Percentiles rank a stretch among this genome's conserved stretches.
Conservation (phyloP, 1,284 basidiomycete genomes). For the Schizopora paradoxa region DNA sequence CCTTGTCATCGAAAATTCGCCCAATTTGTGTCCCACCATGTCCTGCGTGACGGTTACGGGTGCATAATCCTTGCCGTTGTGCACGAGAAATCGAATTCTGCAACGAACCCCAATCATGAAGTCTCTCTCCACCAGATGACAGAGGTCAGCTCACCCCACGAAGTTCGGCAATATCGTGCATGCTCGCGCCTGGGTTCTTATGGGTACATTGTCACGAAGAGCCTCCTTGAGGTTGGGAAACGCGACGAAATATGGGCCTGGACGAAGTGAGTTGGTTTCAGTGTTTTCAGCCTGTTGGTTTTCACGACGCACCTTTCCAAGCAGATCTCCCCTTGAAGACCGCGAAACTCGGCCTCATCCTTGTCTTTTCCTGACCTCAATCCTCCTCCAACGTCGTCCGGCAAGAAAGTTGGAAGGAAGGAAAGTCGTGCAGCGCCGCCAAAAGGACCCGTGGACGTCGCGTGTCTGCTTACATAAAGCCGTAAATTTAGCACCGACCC, state of each 20-base stretch:
- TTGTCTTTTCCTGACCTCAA: no score
- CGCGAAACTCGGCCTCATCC: slow-evolving; percentile 28
- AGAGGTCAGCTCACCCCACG: slow-evolving; percentile 62
- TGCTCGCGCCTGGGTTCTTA: slow-evolving; percentile 84
- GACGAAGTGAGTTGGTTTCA: slow-evolving; percentile 22
- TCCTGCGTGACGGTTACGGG: slow-evolving; percentile 89
- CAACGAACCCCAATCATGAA: background rate
- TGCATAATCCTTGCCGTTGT: slow-evolving; percentile 90
- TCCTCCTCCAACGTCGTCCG: no score
- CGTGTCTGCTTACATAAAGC: no score
- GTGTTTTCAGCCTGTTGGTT: background rate
- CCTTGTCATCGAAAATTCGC: slow-evolving; percentile 90
- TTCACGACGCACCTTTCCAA: slow-evolving; percentile 28
- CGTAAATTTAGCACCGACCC: no score
- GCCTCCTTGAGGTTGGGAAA: slow-evolving; percentile 90
- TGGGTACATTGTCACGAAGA: slow-evolving; percentile 76
- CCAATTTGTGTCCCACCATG: slow-evolving; percentile 98
- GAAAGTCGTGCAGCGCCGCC: background rate
- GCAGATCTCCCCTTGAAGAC: slow-evolving; percentile 29
- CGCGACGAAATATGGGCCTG: slow-evolving; percentile 92
- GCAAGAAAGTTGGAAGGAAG: no score
- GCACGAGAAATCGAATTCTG: slow-evolving; percentile 84
- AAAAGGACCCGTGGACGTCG: background rate
- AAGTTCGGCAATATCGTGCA: slow-evolving; percentile 96
- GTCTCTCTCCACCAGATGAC: background rate